phyloP scores from a whole-genome alignment of 140 eudicot genomes.

The Stevia rebaudiana region DNA sequence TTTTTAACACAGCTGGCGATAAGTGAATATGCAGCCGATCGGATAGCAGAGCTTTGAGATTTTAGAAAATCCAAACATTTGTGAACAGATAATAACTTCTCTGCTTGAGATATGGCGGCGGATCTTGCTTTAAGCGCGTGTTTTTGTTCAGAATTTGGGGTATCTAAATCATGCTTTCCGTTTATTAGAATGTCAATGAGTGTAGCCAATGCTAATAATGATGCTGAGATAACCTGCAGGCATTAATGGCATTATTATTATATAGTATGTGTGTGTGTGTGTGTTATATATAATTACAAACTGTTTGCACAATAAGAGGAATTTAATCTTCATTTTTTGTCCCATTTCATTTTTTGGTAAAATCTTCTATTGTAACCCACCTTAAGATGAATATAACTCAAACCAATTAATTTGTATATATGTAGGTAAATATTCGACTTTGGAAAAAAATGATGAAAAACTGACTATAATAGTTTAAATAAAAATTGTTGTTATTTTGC shows the following conservation, averaged over 20 bases:
- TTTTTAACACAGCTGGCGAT: slow-evolving; percentile 62
- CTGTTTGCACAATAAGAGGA: background rate
- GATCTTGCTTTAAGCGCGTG: slow-evolving; percentile 58
- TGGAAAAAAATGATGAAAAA: background rate
- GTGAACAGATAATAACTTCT: slow-evolving; percentile 51
- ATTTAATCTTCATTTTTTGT: too few species aligned
- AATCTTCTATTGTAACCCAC: background rate
- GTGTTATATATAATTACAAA: too few species aligned
- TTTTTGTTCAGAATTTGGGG: slow-evolving; percentile 45
- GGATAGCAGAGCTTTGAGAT: slow-evolving; percentile 53
- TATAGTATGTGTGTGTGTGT: too few species aligned
- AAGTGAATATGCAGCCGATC: slow-evolving; percentile 74
- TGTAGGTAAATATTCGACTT: background rate
- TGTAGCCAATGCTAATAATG: slow-evolving; percentile 76
- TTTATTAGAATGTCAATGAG: slow-evolving; percentile 56
- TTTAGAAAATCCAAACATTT: slow-evolving; percentile 59
- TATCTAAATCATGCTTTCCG: slow-evolving; percentile 41
- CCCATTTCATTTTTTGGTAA: background rate
- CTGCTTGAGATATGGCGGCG: slow-evolving; percentile 58
- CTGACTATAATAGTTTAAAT: background rate
- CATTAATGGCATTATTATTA: too few species aligned
- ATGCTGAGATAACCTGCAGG: slow-evolving; percentile 79
- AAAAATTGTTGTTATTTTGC: background rate
- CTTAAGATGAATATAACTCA: background rate
- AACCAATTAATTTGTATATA: background rate